A percentile compares a stretch with the other conserved stretches of the same genome.
Conservation (phyloP, 164 flowering plant species). For the Saururus chinensis region DNA sequence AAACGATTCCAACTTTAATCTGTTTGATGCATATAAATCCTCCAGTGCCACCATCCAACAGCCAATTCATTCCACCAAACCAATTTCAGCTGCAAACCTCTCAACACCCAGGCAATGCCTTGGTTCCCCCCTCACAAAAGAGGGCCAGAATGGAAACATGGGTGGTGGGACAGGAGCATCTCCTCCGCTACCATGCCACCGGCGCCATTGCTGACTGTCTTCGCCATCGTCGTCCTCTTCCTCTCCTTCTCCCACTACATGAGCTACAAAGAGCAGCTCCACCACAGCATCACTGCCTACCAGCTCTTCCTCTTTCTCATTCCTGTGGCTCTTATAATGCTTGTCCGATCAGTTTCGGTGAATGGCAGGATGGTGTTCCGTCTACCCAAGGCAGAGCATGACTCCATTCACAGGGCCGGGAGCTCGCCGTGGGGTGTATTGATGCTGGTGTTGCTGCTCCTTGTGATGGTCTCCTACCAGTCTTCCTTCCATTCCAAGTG, state of each 20-base stretch:
- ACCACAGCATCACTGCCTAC: constrained; percentile 14
- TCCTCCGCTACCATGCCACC: constrained; percentile 49
- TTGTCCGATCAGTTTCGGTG: constrained; percentile 16
- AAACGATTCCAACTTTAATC: neutral
- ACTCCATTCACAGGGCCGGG: constrained; percentile 10
- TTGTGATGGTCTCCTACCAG: constrained; percentile 52
- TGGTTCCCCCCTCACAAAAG: constrained; percentile 34
- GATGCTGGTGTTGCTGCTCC: constrained; percentile 29
- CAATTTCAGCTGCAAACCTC: neutral
- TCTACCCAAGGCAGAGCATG: constrained; percentile 6
- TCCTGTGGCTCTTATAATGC: constrained; percentile 33
- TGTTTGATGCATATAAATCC: too few species aligned
- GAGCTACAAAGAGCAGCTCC: constrained; percentile 26
- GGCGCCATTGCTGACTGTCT: constrained; percentile 36
- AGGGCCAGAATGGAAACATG: constrained; percentile 60
- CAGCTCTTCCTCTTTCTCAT: constrained; percentile 33
- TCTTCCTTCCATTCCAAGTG: constrained; percentile 49
- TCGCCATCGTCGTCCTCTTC: constrained; percentile 41
- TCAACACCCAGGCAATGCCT: constrained; percentile 1
- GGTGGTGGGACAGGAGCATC: constrained; percentile 41
- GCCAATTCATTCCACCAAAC: too few species aligned
- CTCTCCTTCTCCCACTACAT: constrained; percentile 37
- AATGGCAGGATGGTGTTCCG: constrained; percentile 11
- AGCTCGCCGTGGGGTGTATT: constrained; percentile 56
- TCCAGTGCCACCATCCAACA: neutral